These are phyloP conservation scores for Fragaria iinumae DNA, from an alignment of 306 rosid genomes.

Conservation along the genomic window DNA sequence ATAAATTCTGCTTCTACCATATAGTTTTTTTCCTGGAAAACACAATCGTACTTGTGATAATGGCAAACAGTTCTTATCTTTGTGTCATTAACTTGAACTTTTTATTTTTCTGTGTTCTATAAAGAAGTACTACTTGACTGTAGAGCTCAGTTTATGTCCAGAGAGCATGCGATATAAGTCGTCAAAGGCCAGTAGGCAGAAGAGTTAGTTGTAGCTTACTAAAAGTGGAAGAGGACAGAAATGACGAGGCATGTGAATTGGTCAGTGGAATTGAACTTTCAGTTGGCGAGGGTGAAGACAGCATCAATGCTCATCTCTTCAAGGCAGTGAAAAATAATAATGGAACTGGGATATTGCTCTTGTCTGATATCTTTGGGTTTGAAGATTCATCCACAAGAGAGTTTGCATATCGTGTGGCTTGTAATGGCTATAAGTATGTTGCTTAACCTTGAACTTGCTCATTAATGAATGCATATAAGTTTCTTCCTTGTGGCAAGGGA, in stretches of 20 bases:
- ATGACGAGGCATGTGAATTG: slow-evolving; percentile 73
- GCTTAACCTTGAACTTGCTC: slow-evolving; percentile 13
- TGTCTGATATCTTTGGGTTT: slow-evolving; percentile 68
- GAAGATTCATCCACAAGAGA: slow-evolving; percentile 71
- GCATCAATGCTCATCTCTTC: slow-evolving; percentile 60
- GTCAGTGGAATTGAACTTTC: slow-evolving; percentile 73
- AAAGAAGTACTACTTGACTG: slow-evolving; percentile 28
- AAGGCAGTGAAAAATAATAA: slow-evolving; percentile 80
- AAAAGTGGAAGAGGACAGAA: slow-evolving; percentile 37
- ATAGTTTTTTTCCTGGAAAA: background rate
- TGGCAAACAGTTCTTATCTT: background rate
- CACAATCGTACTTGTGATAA: background rate
- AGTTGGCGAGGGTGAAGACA: slow-evolving; percentile 53
- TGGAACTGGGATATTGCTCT: slow-evolving; percentile 66
- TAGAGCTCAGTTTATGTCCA: slow-evolving; percentile 56
- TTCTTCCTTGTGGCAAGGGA: background rate
- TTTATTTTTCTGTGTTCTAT: slow-evolving; percentile 2
- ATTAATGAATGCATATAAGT: background rate
- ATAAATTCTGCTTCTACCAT: background rate
- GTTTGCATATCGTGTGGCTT: slow-evolving; percentile 76
- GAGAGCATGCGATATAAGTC: slow-evolving; percentile 42
- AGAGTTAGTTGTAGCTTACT: slow-evolving; percentile 46
- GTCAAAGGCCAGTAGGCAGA: slow-evolving; percentile 27
- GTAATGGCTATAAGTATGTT: slow-evolving; percentile 80
- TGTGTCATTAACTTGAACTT: background rate